Conservation (phyloP, 163 green algal genomes). For the Scenedesmus sp. region DNA sequence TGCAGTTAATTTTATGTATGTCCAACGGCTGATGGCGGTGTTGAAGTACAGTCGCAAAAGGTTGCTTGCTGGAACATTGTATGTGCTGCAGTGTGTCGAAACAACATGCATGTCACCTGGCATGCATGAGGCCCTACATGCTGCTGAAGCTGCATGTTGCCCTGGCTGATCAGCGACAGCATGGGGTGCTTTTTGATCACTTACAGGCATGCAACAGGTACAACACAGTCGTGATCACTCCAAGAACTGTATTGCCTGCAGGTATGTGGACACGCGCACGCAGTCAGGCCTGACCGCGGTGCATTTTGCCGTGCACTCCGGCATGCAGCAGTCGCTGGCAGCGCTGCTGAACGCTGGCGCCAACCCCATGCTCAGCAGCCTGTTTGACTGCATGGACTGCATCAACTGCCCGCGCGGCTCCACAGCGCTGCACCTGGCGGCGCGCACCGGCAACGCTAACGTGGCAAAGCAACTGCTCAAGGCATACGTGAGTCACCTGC, state of each 20-base stretch:
- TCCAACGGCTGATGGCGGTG: no score
- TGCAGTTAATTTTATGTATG: no score
- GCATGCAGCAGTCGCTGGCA: conserved; percentile 31
- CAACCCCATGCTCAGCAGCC: conserved; percentile 43
- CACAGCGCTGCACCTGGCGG: conserved; percentile 61
- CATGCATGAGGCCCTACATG: no score
- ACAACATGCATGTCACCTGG: no score
- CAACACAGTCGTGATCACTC: neutral
- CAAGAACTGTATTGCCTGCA: neutral
- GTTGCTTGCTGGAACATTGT: no score
- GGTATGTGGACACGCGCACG: conserved; percentile 56
- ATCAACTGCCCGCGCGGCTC: conserved; percentile 52
- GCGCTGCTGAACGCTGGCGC: conserved; percentile 53
- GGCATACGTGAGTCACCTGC: conserved; percentile 51
- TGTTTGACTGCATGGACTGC: conserved; percentile 55
- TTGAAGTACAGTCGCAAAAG: no score
- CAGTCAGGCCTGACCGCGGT: conserved; percentile 58
- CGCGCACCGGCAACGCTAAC: conserved; percentile 44
- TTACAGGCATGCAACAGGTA: neutral
- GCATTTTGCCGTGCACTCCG: conserved; percentile 58
- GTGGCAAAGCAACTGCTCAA: conserved; percentile 55
- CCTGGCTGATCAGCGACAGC: no score
- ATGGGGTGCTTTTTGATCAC: neutral
- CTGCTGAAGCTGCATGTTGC: no score
- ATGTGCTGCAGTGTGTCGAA: no score